A percentile compares a stretch with the other conserved stretches of the same genome.
These are phyloP conservation scores for Phymatotrichopsis omnivora DNA, from an alignment of 2,329 filamentous ascomycete genomes.

Conservation along the genomic window DNA sequence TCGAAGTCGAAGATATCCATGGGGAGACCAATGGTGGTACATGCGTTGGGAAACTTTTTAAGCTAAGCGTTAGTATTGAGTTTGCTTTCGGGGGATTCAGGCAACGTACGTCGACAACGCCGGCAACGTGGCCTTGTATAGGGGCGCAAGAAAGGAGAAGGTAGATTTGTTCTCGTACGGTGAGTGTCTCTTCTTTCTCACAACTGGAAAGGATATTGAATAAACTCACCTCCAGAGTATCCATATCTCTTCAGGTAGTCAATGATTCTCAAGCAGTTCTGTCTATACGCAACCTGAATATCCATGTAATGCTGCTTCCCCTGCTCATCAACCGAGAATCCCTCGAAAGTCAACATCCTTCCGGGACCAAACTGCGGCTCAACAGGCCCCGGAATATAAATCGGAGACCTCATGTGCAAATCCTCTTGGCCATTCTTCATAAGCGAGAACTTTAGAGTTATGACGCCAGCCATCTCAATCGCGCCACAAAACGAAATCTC, in stretches of 20 bases:
- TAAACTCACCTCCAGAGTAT: conserved; percentile 39
- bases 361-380: conserved; percentile 80
- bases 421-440: conserved; percentile 70
- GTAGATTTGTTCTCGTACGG: conserved; percentile 60
- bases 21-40: conserved; percentile 76
- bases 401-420: conserved; percentile 67
- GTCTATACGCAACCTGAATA: conserved; percentile 73
- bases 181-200: neutral
- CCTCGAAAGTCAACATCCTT: conserved; percentile 74
- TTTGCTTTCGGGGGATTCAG: neutral
- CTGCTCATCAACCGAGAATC: conserved; percentile 77
- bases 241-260: conserved; percentile 70
- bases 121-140: conserved; percentile 77
- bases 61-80: neutral
- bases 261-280: conserved; percentile 58
- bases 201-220: neutral
- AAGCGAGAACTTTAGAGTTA: conserved; percentile 81
- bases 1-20: conserved; percentile 96
- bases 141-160: conserved; percentile 76
- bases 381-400: conserved; percentile 78
- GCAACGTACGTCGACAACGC: conserved; percentile 59
- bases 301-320: conserved; percentile 88
- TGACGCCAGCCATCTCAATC: conserved; percentile 88
- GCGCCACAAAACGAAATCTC: conserved; percentile 84
- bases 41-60: conserved; percentile 65